Percentiles rank a stretch among this genome's conserved stretches.
These are phyloP conservation scores for Ministeria vibrans DNA, from an alignment of 78 protist species.

Conservation along the genomic window DNA sequence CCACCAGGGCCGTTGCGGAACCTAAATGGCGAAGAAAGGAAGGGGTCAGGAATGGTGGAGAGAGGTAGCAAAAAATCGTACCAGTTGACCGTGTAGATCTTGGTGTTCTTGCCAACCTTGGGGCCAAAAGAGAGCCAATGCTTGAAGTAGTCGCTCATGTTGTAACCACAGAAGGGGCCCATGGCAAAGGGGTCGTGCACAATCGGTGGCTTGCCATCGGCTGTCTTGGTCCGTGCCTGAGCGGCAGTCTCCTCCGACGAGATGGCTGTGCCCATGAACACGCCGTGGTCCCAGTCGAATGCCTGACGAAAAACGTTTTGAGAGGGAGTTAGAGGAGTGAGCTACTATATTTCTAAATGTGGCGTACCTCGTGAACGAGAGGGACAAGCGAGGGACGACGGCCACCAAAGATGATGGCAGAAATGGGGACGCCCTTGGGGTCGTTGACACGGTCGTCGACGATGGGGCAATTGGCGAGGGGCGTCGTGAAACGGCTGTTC, in stretches of 20 bases:
- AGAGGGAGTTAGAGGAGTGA: no score
- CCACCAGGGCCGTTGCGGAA: constrained; percentile 51
- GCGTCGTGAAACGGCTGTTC: constrained; percentile 81
- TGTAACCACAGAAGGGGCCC: constrained; percentile 86
- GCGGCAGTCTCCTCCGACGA: constrained; percentile 77
- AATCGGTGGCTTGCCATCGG: constrained; percentile 23
- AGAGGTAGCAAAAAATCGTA: no score
- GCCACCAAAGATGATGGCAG: constrained; percentile 88
- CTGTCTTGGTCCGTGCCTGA: constrained; percentile 2
- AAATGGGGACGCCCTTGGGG: constrained; percentile 82
- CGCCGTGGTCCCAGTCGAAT: constrained; percentile 86
- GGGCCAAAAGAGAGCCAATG: constrained; percentile 78
- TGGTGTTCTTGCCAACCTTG: not conserved
- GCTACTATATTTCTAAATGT: no score
- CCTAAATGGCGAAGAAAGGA: no score
- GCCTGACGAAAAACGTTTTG: no score
- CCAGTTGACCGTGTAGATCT: constrained; percentile 85
- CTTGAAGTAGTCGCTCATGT: constrained; percentile 82
- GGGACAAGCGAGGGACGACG: constrained; percentile 68
- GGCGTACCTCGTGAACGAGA: constrained; percentile 58
- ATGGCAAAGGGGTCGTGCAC: constrained; percentile 80
- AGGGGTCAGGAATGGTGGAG: no score
- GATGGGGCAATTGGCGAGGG: constrained; percentile 73
- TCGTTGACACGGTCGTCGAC: constrained; percentile 60
- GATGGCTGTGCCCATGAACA: constrained; percentile 71